These are phyloP conservation scores for Zygosaccharomyces sapae DNA, from an alignment of 1,139 yeast genomes.

Conservation along the genomic window DNA sequence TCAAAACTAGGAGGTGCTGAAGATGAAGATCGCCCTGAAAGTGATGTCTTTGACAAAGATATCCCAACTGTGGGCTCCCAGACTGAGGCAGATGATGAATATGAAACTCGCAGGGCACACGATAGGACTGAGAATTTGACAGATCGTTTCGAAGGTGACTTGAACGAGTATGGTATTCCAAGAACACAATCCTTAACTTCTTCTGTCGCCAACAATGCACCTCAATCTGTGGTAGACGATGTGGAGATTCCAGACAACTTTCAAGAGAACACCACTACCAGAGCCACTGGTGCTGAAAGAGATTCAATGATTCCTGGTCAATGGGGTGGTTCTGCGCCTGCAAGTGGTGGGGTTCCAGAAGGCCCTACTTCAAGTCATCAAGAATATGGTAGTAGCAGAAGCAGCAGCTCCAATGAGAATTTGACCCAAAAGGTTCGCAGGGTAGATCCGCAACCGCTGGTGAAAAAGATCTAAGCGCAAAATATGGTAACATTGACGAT, in stretches of 20 bases:
- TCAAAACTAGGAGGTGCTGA: constrained; percentile 18
- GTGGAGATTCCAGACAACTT: constrained; percentile 28
- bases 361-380: constrained; percentile 1
- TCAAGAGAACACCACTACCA: constrained; percentile 14
- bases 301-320: constrained; percentile 23
- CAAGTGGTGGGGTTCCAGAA: constrained; percentile 3
- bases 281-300: constrained; percentile 2
- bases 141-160: constrained; percentile 34
- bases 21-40: constrained; percentile 29
- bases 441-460: constrained; percentile 4
- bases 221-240: constrained; percentile 58
- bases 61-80: constrained; percentile 35
- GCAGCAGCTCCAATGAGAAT: not conserved
- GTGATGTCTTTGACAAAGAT: constrained; percentile 36
- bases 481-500: constrained; percentile 32
- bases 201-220: constrained; percentile 87
- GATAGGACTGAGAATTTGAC: constrained; percentile 28
- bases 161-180: constrained; percentile 37
- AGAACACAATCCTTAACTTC: constrained; percentile 83
- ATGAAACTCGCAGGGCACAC: constrained; percentile 33
- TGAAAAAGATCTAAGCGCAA: constrained; percentile 2
- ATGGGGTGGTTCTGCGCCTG: constrained; percentile 13
- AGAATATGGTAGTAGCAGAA: not conserved
- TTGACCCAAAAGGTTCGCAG: constrained; percentile 7
- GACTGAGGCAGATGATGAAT: constrained; percentile 39